Evolutionary conservation across 805 yeast species (phyloP).

Genomic region (Cyberlindnera americana): DNA sequence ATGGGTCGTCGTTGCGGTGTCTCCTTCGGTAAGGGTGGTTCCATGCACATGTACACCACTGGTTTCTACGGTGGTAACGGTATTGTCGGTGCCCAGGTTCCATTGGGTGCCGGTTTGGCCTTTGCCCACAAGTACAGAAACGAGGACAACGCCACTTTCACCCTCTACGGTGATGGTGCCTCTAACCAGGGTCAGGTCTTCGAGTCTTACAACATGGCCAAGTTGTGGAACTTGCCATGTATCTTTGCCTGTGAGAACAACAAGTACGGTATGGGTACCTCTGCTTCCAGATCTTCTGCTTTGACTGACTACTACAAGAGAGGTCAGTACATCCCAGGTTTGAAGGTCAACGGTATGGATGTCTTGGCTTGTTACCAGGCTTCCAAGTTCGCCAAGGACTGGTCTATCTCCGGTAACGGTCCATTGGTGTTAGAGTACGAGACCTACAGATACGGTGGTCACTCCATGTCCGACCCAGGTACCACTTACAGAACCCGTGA

Average conservation of each 20-base stretch:
- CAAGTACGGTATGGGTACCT: constrained; percentile 99
- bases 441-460: constrained; percentile 99
- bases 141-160: constrained; percentile 76
- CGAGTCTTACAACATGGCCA: constrained; percentile 98
- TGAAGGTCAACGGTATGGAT: constrained; percentile 99
- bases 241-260: constrained; percentile 97
- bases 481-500: constrained; percentile 99
- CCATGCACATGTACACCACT: constrained; percentile 97
- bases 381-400: constrained; percentile 94
- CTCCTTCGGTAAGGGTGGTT: constrained; percentile 97
- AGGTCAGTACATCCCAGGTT: constrained; percentile 99
- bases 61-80: constrained; percentile 99
- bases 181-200: constrained; percentile 99
- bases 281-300: constrained; percentile 96
- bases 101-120: constrained; percentile 97
- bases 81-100: constrained; percentile 99
- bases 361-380: constrained; percentile 93
- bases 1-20: constrained; percentile 97
- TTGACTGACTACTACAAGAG: constrained; percentile 96
- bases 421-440: constrained; percentile 95
- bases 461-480: constrained; percentile 99
- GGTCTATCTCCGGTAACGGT: constrained; percentile 91
- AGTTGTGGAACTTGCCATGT: constrained; percentile 95
- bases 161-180: constrained; percentile 98
- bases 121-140: constrained; percentile 94